Conservation (phyloP, 441 rosid species). For the Daphne laureola region DNA sequence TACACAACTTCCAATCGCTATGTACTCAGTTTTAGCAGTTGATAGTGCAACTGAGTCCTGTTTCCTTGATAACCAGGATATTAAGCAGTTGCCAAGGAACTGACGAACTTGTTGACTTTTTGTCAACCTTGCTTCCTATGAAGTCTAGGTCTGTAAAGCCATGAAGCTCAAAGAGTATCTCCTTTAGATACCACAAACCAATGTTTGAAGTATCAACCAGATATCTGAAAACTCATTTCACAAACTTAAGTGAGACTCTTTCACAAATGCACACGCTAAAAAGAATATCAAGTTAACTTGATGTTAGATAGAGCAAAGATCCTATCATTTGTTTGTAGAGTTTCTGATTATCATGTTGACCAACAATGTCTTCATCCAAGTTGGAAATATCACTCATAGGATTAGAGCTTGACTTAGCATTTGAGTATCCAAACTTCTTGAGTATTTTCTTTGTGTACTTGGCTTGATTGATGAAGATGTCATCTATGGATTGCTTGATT, state of each 20-base stretch:
- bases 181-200: neutral
- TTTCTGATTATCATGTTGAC: neutral
- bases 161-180: no score
- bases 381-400: neutral
- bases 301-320: conserved; percentile 1
- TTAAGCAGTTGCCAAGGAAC: neutral
- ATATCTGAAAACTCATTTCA: neutral
- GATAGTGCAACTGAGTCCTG: neutral
- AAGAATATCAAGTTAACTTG: neutral
- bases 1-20: neutral
- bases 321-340: neutral
- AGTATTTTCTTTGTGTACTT: no score
- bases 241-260: neutral
- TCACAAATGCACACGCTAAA: conserved; percentile 3
- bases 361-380: neutral
- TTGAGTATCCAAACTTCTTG: neutral
- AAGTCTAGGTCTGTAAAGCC: neutral
- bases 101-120: neutral
- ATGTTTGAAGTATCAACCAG: neutral
- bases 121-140: neutral
- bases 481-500: neutral
- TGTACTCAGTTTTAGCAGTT: neutral
- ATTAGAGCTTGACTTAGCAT: no score
- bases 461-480: no score
- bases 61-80: neutral